Evolutionary conservation across 2,329 filamentous ascomycete species (phyloP), one percentile per base, ranked within the genome.

Genomic region (Aureobasidium sp.): DNA sequence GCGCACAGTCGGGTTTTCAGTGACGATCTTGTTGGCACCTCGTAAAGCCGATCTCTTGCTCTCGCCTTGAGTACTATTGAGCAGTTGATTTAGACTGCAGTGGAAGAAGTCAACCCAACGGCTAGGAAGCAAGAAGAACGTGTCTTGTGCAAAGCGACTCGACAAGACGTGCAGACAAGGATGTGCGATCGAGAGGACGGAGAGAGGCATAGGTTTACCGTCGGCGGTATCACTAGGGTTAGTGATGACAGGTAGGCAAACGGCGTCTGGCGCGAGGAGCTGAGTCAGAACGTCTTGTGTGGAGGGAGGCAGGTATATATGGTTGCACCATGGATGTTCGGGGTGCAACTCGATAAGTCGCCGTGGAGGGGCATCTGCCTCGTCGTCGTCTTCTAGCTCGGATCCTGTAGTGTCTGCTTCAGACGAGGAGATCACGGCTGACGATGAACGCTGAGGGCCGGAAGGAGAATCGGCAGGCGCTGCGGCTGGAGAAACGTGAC

Each of bases 291-390:
- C 2, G 17, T 59, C 41, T 20, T 59, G 56, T 15, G 41, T 13
- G 23, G 56, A 41, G 27, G 41, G 44, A 50, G 56, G 44, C 7
- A 50, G 44, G 36, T 39, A 59, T 50, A 50, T 59, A 41, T 59
- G 56, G 56, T 59, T 59, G 42, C 44, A 39, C 44, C 42, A 59
- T 8, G 56, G 56, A 23, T 59, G 56, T 6, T 50, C 29, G 1
- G 46, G 42, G 36, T 50, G 36, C 44, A 59, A 23, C 32, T 59
- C 56, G 36, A 59, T 27, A 5, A 59, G 46, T 1, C 56, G 32
- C 36, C 32, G 34, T 3, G 56, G 42, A n/a, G 41, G 42, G 8
- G 46, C 44, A 27, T 50, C 56, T 41, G 37, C 55, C n/a, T 46
- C 41, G 3, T 55, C 34, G 5, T 34, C 41, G 5, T 23, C 41